Conservation (phyloP, 208 protist genomes). For the Novymonas esmeraldas region DNA sequence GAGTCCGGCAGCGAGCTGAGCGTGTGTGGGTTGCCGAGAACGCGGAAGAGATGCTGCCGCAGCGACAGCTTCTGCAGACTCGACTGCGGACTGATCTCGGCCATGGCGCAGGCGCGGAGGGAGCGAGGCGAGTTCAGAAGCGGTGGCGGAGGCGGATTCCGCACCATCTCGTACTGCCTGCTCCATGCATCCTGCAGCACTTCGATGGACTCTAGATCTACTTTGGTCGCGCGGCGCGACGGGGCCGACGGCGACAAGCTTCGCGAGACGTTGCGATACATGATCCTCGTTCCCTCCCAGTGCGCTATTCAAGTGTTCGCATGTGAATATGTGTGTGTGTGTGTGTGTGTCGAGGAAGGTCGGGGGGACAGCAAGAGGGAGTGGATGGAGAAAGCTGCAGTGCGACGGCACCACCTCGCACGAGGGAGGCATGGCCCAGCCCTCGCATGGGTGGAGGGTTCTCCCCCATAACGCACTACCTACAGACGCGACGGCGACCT, state of each 20-base stretch:
- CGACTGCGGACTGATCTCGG: constrained; percentile 24
- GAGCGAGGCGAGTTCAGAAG: constrained; percentile 70
- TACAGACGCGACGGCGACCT: too few species aligned
- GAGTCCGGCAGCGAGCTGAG: constrained; percentile 18
- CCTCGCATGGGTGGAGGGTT: too few species aligned
- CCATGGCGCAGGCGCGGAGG: constrained; percentile 40
- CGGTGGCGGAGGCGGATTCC: constrained; percentile 40
- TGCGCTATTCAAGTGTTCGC: too few species aligned
- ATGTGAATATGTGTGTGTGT: neutral
- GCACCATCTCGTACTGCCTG: constrained; percentile 32
- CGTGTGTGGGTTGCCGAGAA: constrained; percentile 34
- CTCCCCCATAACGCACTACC: too few species aligned
- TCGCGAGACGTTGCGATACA: constrained; percentile 25
- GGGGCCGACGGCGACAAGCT: constrained; percentile 11
- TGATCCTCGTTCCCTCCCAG: too few species aligned
- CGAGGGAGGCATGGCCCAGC: too few species aligned
- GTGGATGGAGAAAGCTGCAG: too few species aligned
- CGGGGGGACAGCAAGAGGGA: neutral
- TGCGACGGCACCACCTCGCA: too few species aligned
- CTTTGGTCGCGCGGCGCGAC: constrained; percentile 4
- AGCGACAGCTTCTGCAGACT: constrained; percentile 58
- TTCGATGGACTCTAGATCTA: constrained; percentile 62
- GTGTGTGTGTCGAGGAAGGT: neutral
- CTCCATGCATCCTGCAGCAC: constrained; percentile 60
- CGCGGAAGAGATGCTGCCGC: constrained; percentile 46